These are phyloP conservation scores for Brassica balearica DNA, from an alignment of 441 rosid genomes.

Conservation along the genomic window DNA sequence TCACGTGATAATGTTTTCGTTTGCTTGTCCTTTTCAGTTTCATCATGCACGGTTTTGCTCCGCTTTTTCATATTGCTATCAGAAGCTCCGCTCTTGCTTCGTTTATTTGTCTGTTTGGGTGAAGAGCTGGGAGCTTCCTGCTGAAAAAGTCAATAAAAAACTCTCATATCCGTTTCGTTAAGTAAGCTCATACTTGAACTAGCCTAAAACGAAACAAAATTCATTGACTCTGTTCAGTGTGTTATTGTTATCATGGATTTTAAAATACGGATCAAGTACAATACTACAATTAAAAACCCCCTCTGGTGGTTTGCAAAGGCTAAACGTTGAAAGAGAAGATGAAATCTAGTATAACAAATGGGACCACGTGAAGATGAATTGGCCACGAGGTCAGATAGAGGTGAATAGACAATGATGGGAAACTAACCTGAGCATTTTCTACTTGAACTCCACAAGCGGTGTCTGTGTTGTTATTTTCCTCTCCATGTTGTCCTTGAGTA, in stretches of 20 bases:
- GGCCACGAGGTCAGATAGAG: conserved; percentile 13
- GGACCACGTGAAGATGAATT: conserved; percentile 21
- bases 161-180: conserved; percentile 5
- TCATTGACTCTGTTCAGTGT: conserved; percentile 6
- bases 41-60: conserved; percentile 32
- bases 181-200: conserved; percentile 8
- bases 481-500: conserved; percentile 25
- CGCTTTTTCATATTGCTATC: conserved; percentile 35
- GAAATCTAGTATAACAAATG: conserved; percentile 8
- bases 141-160: conserved; percentile 1
- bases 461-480: conserved; percentile 30
- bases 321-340: background rate
- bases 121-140: conserved; percentile 37
- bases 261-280: background rate
- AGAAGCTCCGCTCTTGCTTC: conserved; percentile 22
- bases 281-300: background rate
- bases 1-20: conserved; percentile 26
- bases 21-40: conserved; percentile 19
- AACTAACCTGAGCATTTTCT: conserved; percentile 39
- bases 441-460: conserved; percentile 29
- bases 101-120: conserved; percentile 19
- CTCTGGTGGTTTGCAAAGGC: background rate
- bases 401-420: conserved; percentile 15
- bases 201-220: conserved; percentile 20
- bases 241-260: conserved; percentile 1